These are phyloP conservation scores for Mycena haematopus DNA, from an alignment of 768 basidiomycete species.

Conservation along the genomic window DNA sequence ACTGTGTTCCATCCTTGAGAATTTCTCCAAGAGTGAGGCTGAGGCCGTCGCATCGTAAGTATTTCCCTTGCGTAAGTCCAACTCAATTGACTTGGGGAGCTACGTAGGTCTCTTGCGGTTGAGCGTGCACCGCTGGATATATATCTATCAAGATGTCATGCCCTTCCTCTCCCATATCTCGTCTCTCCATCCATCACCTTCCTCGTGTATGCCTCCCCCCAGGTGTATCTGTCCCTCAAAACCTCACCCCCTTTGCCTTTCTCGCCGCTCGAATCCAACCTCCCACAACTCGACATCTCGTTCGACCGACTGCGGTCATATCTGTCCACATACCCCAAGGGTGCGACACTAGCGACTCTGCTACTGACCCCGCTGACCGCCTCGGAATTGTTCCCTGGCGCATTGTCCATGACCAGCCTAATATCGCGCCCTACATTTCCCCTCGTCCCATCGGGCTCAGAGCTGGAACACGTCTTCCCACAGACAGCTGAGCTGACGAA, in stretches of 20 bases:
- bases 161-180: constrained; percentile 77
- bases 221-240: constrained; percentile 68
- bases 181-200: constrained; percentile 73
- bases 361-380: constrained; percentile 44
- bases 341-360: constrained; percentile 64
- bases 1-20: constrained; percentile 55
- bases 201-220: constrained; percentile 71
- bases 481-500: constrained; percentile 42
- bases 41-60: constrained; percentile 60
- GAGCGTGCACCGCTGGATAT: constrained; percentile 69
- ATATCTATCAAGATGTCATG: constrained; percentile 67
- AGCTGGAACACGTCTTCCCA: constrained; percentile 60
- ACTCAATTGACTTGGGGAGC: constrained; percentile 14
- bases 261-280: constrained; percentile 31
- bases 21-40: constrained; percentile 61
- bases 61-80: neutral
- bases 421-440: constrained; percentile 59
- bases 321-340: constrained; percentile 49
- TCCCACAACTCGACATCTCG: constrained; percentile 59
- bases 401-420: constrained; percentile 53
- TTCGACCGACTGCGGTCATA: constrained; percentile 52
- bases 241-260: constrained; percentile 37
- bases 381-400: constrained; percentile 47
- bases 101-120: constrained; percentile 46
- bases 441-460: constrained; percentile 51